These are phyloP conservation scores for Candida neerlandica DNA, from an alignment of 1,139 yeast species.

Conservation along the genomic window DNA sequence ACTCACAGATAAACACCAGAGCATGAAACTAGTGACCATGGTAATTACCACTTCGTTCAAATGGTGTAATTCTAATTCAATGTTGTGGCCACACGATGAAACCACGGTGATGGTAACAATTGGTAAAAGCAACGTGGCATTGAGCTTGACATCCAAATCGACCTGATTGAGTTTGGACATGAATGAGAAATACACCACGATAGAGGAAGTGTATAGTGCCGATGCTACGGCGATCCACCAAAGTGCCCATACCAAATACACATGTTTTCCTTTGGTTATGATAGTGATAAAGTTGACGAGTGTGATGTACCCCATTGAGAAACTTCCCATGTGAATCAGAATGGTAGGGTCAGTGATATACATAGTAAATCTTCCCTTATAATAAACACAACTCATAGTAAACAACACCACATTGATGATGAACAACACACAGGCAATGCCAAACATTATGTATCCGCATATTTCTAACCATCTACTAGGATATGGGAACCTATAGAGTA, in stretches of 20 bases:
- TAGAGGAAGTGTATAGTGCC: constrained; percentile 61
- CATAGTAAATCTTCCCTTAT: constrained; percentile 33
- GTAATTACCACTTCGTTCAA: constrained; percentile 50
- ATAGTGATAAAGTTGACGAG: constrained; percentile 56
- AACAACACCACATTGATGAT: constrained; percentile 27
- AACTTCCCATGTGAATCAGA: constrained; percentile 72
- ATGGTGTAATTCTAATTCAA: constrained; percentile 47
- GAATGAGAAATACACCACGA: constrained; percentile 49
- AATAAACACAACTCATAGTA: constrained; percentile 30
- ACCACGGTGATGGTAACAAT: constrained; percentile 77
- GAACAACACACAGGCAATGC: constrained; percentile 53
- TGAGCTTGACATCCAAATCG: constrained; percentile 25
- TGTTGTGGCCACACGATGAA: constrained; percentile 63
- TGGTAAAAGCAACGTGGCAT: constrained; percentile 61
- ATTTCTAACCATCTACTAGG: constrained; percentile 60
- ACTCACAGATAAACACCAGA: constrained; percentile 70
- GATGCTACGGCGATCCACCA: constrained; percentile 41
- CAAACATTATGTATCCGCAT: constrained; percentile 59
- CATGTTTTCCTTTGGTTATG: constrained; percentile 29
- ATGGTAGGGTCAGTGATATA: constrained; percentile 49
- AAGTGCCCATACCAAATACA: constrained; percentile 19
- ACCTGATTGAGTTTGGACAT: constrained; percentile 28
- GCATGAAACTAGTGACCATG: constrained; percentile 52
- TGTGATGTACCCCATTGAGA: constrained; percentile 76
- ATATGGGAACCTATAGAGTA: constrained; percentile 68